phyloP scores from a whole-genome alignment of 73 alveolate genomes.

The Paramecium biaurelia region DNA sequence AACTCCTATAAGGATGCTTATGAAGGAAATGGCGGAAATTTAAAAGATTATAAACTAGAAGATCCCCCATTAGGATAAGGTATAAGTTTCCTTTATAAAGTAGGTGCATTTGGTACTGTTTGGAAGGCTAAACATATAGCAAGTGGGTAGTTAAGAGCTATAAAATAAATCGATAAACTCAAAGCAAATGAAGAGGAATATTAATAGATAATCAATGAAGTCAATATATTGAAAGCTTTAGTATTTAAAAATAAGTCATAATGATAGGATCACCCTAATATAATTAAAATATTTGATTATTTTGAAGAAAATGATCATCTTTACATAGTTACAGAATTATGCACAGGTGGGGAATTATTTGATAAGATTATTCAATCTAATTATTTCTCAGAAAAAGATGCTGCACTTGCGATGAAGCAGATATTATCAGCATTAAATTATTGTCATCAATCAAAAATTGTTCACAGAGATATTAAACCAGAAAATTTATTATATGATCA shows the following conservation, averaged over 20 bases:
- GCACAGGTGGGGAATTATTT: conserved; percentile 91
- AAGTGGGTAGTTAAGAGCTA: conserved; percentile 74
- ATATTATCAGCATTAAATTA: conserved; percentile 47
- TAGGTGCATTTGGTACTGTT: conserved; percentile 85
- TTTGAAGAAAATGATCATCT: conserved; percentile 79
- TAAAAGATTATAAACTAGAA: not conserved
- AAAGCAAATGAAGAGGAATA: conserved; percentile 26
- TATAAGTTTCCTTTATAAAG: not conserved
- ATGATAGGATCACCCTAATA: conserved; percentile 84
- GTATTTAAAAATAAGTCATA: conserved; percentile 63
- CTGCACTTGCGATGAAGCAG: conserved; percentile 29
- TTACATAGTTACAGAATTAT: conserved; percentile 82
- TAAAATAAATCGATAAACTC: conserved; percentile 84
- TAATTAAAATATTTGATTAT: conserved; percentile 82
- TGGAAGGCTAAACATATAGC: conserved; percentile 81
- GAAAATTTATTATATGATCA: conserved; percentile 69
- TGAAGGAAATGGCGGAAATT: conserved; percentile 3
- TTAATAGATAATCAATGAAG: conserved; percentile 63
- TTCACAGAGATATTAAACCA: conserved; percentile 61
- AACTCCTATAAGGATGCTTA: not conserved
- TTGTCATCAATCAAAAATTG: conserved; percentile 33
- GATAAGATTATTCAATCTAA: conserved; percentile 69
- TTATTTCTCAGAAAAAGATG: conserved; percentile 59
- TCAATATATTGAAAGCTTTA: conserved; percentile 75
- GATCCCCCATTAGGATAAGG: conserved; percentile 5